Evolutionary conservation across 257 asterid species (phyloP).

Genomic region (Marsdenia floribunda): DNA sequence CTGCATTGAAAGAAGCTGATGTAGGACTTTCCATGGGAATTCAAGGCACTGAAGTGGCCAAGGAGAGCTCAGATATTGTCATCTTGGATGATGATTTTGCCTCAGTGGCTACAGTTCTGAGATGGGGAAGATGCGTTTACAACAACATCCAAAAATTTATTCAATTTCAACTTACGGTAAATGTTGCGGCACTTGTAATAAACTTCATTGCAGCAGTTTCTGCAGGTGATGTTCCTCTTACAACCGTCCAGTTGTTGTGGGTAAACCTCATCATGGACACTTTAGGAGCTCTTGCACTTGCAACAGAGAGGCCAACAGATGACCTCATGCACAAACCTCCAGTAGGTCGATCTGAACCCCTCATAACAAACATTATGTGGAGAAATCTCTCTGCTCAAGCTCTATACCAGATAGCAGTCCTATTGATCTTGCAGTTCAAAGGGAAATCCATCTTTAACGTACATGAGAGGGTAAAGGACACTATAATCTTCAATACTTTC

Average conservation of each 20-base stretch:
- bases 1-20: slow-evolving; percentile 32
- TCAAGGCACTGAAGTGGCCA: slow-evolving; percentile 36
- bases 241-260: slow-evolving; percentile 23
- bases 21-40: slow-evolving; percentile 38
- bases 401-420: slow-evolving; percentile 15
- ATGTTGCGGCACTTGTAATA: slow-evolving; percentile 34
- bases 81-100: slow-evolving; percentile 37
- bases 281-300: slow-evolving; percentile 24
- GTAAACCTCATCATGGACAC: slow-evolving; percentile 27
- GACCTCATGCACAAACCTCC: slow-evolving; percentile 26
- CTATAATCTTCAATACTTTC: slow-evolving; percentile 21
- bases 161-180: slow-evolving; percentile 41
- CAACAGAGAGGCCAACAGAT: slow-evolving; percentile 22
- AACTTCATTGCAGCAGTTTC: slow-evolving; percentile 33
- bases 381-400: slow-evolving; percentile 26
- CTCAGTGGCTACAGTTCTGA: slow-evolving; percentile 28
- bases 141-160: slow-evolving; percentile 38
- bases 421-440: slow-evolving; percentile 17
- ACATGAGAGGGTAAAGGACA: slow-evolving; percentile 11
- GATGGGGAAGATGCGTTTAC: slow-evolving; percentile 42
- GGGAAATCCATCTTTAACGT: slow-evolving; percentile 16
- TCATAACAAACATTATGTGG: slow-evolving; percentile 24
- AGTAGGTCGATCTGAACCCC: slow-evolving; percentile 19
- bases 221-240: slow-evolving; percentile 23
- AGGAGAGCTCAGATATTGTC: slow-evolving; percentile 35